Conservation (phyloP, 495 filamentous ascomycete genomes). For the Glonium stellatum region DNA sequence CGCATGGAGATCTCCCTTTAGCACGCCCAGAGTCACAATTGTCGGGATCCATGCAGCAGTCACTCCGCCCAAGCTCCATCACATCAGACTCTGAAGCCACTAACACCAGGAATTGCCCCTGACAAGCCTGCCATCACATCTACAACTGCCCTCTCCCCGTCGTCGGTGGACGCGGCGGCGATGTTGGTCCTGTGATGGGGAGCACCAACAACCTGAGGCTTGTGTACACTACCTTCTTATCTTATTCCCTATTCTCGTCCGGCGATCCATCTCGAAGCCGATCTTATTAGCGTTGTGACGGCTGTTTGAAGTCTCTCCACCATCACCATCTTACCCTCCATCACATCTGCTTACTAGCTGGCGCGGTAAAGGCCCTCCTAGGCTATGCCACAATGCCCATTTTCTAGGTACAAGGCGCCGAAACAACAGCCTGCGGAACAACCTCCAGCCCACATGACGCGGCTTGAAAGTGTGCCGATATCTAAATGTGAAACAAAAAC, state of each 20-base stretch:
- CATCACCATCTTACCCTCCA: not conserved
- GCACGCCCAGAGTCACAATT: not conserved
- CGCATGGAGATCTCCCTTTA: not conserved
- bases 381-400: not conserved
- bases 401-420: too few species aligned
- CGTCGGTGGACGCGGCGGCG: not conserved
- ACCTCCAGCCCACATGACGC: too few species aligned
- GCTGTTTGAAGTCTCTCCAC: not conserved
- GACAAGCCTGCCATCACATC: not conserved
- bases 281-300: not conserved
- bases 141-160: not conserved
- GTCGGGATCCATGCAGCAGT: conserved; percentile 3
- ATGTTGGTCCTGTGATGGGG: not conserved
- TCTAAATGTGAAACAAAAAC: too few species aligned
- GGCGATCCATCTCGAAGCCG: not conserved
- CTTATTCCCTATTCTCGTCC: not conserved
- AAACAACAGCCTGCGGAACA: too few species aligned
- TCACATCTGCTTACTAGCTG: not conserved
- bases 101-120: not conserved
- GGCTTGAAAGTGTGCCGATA: too few species aligned
- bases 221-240: too few species aligned
- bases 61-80: not conserved
- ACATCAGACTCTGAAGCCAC: not conserved
- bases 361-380: not conserved
- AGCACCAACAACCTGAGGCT: not conserved